Percentiles rank a stretch among this genome's conserved stretches.
Conservation (phyloP, 164 flowering plant genomes). For the Piper longum region DNA sequence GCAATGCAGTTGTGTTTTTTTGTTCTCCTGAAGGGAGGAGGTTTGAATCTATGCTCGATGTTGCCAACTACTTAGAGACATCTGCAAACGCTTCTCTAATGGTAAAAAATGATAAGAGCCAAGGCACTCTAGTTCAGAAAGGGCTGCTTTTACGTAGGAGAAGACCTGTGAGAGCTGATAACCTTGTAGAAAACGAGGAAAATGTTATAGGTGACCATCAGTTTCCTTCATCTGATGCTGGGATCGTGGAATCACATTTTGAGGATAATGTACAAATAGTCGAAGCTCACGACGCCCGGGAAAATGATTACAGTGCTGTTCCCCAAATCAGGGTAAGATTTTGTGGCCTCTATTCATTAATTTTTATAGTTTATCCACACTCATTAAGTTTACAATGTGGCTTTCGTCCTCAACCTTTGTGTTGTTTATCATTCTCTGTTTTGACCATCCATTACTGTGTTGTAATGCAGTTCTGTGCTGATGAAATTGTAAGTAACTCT, state of each 20-base stretch:
- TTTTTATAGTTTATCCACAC: background rate
- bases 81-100: slow-evolving; percentile 12
- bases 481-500: too few species aligned
- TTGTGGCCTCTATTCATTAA: slow-evolving; percentile 23
- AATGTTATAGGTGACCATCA: slow-evolving; percentile 8
- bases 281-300: slow-evolving; percentile 14
- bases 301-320: slow-evolving; percentile 12
- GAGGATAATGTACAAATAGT: slow-evolving; percentile 10
- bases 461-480: too few species aligned
- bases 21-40: slow-evolving; percentile 60
- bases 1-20: slow-evolving; percentile 27
- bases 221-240: slow-evolving; percentile 18
- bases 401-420: background rate
- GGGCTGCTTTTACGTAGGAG: slow-evolving; percentile 20
- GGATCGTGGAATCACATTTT: slow-evolving; percentile 11
- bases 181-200: slow-evolving; percentile 27
- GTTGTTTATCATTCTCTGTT: background rate
- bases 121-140: slow-evolving; percentile 21
- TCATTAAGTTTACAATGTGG: background rate
- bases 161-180: slow-evolving; percentile 24
- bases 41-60: slow-evolving; percentile 53
- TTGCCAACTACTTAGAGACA: slow-evolving; percentile 47
- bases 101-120: slow-evolving; percentile 18
- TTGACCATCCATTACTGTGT: background rate
- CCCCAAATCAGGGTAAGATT: slow-evolving; percentile 39